Conservation (phyloP, 306 rosid species). For the Gastrolobium bilobum region DNA sequence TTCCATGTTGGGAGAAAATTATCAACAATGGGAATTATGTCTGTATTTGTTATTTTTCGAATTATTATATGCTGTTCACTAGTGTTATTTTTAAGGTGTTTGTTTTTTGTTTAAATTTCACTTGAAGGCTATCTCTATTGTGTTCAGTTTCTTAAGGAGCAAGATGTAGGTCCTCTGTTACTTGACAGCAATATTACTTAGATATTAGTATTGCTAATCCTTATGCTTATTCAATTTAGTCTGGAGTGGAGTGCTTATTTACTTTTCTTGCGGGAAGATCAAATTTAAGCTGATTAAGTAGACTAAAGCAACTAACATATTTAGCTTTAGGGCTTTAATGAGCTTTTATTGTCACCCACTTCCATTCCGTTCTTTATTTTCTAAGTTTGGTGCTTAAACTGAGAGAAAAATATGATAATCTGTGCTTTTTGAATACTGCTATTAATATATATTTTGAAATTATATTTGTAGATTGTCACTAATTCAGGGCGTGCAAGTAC, state of each 20-base stretch:
- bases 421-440: not conserved
- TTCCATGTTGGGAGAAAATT: not conserved
- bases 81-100: not conserved
- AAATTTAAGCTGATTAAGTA: not conserved
- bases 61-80: not conserved
- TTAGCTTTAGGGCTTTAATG: not conserved
- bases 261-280: not conserved
- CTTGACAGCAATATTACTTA: not conserved
- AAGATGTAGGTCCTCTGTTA: not conserved
- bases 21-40: too few relatives aligned
- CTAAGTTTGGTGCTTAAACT: slow-evolving; percentile 13
- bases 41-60: not conserved
- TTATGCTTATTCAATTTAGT: not conserved
- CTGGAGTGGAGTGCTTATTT: too few relatives aligned
- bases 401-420: not conserved
- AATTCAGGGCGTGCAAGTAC: slow-evolving; percentile 89
- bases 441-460: slow-evolving; percentile 9
- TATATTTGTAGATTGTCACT: slow-evolving; percentile 71
- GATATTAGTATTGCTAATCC: not conserved
- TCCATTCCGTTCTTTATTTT: not conserved
- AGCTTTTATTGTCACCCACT: not conserved
- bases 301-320: not conserved
- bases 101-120: not conserved
- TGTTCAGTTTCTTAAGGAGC: not conserved
- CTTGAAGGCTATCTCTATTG: not conserved